These are phyloP conservation scores for Annulohypoxylon stygium DNA, from an alignment of 495 filamentous ascomycete genomes.

Conservation along the genomic window DNA sequence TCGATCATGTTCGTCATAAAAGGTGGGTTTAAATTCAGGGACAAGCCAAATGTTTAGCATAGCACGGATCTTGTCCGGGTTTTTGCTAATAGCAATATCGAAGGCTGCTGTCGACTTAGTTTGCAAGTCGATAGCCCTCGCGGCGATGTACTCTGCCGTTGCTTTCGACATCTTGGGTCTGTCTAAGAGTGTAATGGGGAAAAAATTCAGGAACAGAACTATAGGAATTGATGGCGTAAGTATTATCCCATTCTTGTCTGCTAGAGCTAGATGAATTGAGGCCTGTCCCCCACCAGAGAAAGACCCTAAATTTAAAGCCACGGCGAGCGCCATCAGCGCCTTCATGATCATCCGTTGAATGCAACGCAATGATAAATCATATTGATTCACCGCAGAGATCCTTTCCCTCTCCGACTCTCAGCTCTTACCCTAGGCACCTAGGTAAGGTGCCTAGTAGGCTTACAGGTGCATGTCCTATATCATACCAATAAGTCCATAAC, in stretches of 20 bases:
- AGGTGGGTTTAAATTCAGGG: conserved; percentile 49
- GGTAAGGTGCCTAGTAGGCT: background rate
- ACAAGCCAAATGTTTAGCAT: conserved; percentile 51
- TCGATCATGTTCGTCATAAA: conserved; percentile 38
- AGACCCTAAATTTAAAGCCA: conserved; percentile 13
- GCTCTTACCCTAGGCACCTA: background rate
- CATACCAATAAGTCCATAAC: background rate
- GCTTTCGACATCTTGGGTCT: conserved; percentile 25
- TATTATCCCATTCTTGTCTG: background rate
- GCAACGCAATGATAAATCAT: conserved; percentile 1
- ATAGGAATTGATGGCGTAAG: background rate
- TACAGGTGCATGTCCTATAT: background rate
- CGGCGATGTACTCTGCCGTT: conserved; percentile 32
- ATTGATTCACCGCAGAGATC: background rate
- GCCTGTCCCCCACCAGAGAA: conserved; percentile 2
- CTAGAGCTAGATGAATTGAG: background rate
- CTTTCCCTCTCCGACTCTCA: background rate
- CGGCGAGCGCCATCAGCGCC: background rate
- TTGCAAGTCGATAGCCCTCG: conserved; percentile 33
- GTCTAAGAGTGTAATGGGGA: background rate
- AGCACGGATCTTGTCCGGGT: conserved; percentile 49
- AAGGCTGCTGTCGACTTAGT: conserved; percentile 39
- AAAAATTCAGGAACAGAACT: background rate
- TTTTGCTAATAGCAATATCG: conserved; percentile 41
- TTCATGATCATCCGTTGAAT: background rate